Conservation (phyloP, 2,329 filamentous ascomycete species). For the Harringtonia lauricola region DNA sequence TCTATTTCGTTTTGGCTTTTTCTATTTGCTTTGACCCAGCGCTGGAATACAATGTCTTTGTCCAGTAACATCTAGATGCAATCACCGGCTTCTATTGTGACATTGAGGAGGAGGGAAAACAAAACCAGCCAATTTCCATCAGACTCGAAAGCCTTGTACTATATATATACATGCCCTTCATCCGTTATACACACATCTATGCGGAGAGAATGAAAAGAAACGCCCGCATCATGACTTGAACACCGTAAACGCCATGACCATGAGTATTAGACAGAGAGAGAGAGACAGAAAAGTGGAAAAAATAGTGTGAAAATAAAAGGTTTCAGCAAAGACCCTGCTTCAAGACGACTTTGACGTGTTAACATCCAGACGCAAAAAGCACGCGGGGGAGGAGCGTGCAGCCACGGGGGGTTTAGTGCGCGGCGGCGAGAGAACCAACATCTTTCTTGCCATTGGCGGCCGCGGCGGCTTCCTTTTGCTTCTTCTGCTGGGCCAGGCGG, state of each 20-base stretch:
- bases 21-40: too few relatives aligned
- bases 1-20: not conserved
- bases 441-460: slow-evolving; percentile 9
- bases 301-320: not conserved
- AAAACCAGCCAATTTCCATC: too few relatives aligned
- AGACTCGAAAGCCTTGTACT: not conserved
- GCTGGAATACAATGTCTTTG: too few relatives aligned
- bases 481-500: slow-evolving; percentile 31
- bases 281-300: not conserved
- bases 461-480: slow-evolving; percentile 16
- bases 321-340: not conserved
- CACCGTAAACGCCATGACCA: too few relatives aligned
- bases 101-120: not conserved
- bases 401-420: not conserved
- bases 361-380: too few relatives aligned
- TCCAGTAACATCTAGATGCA: not conserved
- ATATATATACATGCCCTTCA: too few relatives aligned
- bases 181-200: too few relatives aligned
- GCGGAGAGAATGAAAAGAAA: too few relatives aligned
- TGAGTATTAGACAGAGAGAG: not conserved
- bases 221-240: too few relatives aligned
- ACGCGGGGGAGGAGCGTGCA: too few relatives aligned
- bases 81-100: too few relatives aligned
- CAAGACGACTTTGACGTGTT: not conserved
- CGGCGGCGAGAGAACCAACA: slow-evolving; percentile 8